phyloP scores from a whole-genome alignment of 148 eudicot genomes.

The Cornus suecica region DNA sequence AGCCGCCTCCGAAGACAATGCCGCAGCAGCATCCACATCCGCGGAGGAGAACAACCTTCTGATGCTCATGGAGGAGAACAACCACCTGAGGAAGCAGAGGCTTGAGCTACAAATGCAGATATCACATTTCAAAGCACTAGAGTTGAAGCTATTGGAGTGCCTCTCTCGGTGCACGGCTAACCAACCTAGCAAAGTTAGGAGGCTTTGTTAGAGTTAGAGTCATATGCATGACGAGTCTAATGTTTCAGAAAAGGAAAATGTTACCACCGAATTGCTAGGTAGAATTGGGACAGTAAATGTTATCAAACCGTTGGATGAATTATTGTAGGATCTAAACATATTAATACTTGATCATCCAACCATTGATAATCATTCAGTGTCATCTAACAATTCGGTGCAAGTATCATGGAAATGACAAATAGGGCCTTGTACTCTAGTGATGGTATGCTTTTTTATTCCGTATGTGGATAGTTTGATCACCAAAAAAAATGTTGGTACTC shows the following conservation, averaged over 20 bases:
- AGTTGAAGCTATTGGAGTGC: conserved; percentile 23
- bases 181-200: conserved; percentile 9
- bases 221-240: too few species aligned
- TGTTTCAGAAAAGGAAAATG: too few species aligned
- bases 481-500: too few species aligned
- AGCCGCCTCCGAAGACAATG: conserved; percentile 14
- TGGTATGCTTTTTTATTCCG: background rate
- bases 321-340: too few species aligned
- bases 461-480: background rate
- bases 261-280: too few species aligned
- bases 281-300: too few species aligned
- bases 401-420: too few species aligned
- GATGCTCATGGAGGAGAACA: conserved; percentile 34
- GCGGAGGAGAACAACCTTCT: background rate
- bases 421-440: background rate
- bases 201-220: conserved; percentile 12
- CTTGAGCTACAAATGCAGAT: conserved; percentile 32
- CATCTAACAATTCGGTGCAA: too few species aligned
- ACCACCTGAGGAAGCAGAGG: conserved; percentile 22
- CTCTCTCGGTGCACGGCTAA: conserved; percentile 17
- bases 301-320: too few species aligned
- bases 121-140: conserved; percentile 26
- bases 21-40: background rate
- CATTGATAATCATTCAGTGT: too few species aligned
- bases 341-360: too few species aligned